Evolutionary conservation across 805 yeast genomes (phyloP).

Genomic region (Candida michaelii): DNA sequence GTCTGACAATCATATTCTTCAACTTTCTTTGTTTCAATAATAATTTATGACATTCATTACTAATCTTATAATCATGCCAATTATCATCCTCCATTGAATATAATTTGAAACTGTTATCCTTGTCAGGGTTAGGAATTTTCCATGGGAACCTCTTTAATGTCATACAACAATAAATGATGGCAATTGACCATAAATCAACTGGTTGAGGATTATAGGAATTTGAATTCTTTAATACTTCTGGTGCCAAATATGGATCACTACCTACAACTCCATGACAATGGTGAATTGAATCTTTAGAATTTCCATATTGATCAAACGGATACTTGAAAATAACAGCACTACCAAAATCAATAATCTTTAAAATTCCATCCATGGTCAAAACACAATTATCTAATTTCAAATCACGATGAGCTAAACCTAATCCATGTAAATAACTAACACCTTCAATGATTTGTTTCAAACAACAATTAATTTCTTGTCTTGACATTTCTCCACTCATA

Average conservation of each 20-base stretch:
- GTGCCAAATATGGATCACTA: constrained; percentile 86
- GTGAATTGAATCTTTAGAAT: constrained; percentile 59
- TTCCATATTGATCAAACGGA: constrained; percentile 60
- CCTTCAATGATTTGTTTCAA: constrained; percentile 85
- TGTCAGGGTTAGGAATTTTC: constrained; percentile 78
- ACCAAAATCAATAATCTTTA: constrained; percentile 90
- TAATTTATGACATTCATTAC: constrained; percentile 70
- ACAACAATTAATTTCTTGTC: constrained; percentile 81
- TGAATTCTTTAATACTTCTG: constrained; percentile 75
- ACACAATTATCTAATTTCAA: constrained; percentile 92
- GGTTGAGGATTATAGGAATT: constrained; percentile 80
- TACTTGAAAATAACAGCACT: constrained; percentile 89
- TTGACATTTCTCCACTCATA: constrained; percentile 86
- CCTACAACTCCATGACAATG: constrained; percentile 80
- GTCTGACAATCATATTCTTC: constrained; percentile 45
- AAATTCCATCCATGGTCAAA: constrained; percentile 75
- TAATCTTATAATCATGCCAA: constrained; percentile 71
- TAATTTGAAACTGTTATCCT: constrained; percentile 79
- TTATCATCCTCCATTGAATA: constrained; percentile 80
- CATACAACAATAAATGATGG: constrained; percentile 91
- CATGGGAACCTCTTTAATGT: constrained; percentile 88
- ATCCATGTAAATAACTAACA: constrained; percentile 72
- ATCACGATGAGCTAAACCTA: constrained; percentile 91
- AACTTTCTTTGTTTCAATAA: constrained; percentile 58
- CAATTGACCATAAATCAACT: constrained; percentile 91